These are phyloP conservation scores for Blastobotrys muscicola DNA, from an alignment of 805 yeast species.

Conservation along the genomic window DNA sequence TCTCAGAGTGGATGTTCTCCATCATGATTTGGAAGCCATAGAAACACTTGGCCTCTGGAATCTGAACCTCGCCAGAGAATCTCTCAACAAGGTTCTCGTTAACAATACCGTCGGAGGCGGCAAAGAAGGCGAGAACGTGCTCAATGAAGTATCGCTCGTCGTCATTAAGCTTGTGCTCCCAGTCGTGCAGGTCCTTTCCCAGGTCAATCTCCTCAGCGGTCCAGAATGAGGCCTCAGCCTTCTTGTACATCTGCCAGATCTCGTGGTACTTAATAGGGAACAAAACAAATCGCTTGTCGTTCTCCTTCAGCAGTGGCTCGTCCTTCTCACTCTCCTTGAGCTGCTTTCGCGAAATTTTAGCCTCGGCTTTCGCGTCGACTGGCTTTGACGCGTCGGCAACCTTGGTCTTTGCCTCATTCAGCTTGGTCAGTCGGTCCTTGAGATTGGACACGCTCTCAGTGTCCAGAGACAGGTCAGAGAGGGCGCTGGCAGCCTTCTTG, in stretches of 20 bases:
- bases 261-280: conserved; percentile 97
- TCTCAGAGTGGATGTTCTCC: conserved; percentile 98
- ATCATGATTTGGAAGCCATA: conserved; percentile 99
- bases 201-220: conserved; percentile 98
- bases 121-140: conserved; percentile 92
- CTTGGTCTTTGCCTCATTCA: conserved; percentile 8
- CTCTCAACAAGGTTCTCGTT: conserved; percentile 96
- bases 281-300: conserved; percentile 79
- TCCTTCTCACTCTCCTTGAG: conserved; percentile 70
- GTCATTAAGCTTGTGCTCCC: conserved; percentile 82
- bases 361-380: not conserved
- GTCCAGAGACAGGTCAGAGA: conserved; percentile 41
- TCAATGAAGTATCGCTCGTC: conserved; percentile 91
- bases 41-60: conserved; percentile 97
- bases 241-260: conserved; percentile 97
- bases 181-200: conserved; percentile 82
- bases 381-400: conserved; percentile 1
- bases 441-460: conserved; percentile 12
- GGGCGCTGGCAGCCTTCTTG: conserved; percentile 49
- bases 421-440: conserved; percentile 10
- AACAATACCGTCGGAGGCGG: conserved; percentile 97
- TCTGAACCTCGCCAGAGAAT: conserved; percentile 93
- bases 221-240: conserved; percentile 99
- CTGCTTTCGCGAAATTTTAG: conserved; percentile 19
- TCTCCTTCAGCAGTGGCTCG: conserved; percentile 82